These are phyloP conservation scores for Globisporangium solare DNA, from an alignment of 352 stramenopile genomes.

Conservation along the genomic window DNA sequence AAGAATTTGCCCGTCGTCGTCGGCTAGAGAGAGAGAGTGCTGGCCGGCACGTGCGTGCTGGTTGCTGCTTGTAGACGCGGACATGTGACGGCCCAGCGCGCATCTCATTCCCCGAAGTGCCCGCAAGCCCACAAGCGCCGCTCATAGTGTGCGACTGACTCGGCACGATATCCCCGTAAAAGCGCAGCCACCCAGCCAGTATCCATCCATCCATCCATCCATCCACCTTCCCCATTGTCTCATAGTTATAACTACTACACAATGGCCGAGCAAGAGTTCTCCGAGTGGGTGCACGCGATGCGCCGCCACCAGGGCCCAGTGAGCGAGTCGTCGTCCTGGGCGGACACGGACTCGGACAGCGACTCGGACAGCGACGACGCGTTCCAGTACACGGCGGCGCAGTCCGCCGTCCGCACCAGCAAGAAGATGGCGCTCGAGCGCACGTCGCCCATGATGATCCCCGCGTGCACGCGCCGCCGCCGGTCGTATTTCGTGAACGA, in stretches of 20 bases:
- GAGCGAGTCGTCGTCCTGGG: constrained; percentile 48
- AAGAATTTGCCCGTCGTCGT: constrained; percentile 1
- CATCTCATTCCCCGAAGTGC: constrained; percentile 29
- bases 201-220: not conserved
- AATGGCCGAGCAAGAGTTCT: constrained; percentile 25
- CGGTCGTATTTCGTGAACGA: constrained; percentile 16
- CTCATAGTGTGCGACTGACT: no score
- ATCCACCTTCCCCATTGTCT: not conserved
- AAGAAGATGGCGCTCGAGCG: constrained; percentile 20
- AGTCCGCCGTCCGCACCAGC: not conserved
- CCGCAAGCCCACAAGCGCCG: not conserved
- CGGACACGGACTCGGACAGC: constrained; percentile 55
- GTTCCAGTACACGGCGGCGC: not conserved
- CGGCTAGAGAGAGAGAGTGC: not conserved
- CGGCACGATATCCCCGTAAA: no score
- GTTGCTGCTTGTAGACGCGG: constrained; percentile 1
- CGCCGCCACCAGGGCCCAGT: constrained; percentile 12
- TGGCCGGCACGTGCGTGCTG: not conserved
- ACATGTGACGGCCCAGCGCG: not conserved
- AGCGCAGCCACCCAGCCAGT: no score
- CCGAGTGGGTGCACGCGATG: constrained; percentile 43
- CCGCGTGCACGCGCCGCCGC: constrained; percentile 15
- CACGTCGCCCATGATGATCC: constrained; percentile 59
- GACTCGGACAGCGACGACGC: constrained; percentile 20
- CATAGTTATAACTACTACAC: not conserved